Evolutionary conservation across 805 yeast species (phyloP).

Genomic region (Lachancea thermotolerans): DNA sequence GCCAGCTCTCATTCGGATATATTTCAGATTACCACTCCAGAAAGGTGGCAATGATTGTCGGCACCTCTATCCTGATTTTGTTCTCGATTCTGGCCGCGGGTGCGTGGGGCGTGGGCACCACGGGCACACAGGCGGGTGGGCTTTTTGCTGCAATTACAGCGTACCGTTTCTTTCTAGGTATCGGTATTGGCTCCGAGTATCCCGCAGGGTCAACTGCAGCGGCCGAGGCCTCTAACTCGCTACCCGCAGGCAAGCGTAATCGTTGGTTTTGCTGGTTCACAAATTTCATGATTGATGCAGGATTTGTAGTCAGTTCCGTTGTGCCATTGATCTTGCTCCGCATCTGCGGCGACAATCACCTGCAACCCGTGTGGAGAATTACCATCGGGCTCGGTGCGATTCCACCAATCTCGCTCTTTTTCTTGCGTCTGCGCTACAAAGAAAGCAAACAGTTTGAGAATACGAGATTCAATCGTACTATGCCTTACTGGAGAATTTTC

Average conservation of each 20-base stretch:
- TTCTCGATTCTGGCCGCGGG: constrained; percentile 78
- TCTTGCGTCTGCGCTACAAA: constrained; percentile 65
- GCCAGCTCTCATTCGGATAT: constrained; percentile 76
- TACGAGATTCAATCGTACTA: constrained; percentile 56
- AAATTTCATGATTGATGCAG: constrained; percentile 77
- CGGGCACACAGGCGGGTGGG: constrained; percentile 57
- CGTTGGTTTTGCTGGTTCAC: constrained; percentile 88
- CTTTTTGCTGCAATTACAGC: constrained; percentile 76
- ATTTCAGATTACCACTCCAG: constrained; percentile 75
- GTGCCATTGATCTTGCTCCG: constrained; percentile 81
- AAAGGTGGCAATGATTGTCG: constrained; percentile 74
- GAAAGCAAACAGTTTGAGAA: constrained; percentile 70
- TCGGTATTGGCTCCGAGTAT: constrained; percentile 92
- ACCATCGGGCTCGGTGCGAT: constrained; percentile 86
- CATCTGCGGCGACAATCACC: constrained; percentile 66
- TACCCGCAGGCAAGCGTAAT: constrained; percentile 80
- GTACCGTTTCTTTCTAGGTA: constrained; percentile 81
- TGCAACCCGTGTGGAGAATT: constrained; percentile 86
- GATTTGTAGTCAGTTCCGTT: constrained; percentile 77
- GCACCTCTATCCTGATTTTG: constrained; percentile 66
- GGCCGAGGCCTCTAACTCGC: constrained; percentile 76
- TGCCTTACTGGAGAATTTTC: constrained; percentile 61
- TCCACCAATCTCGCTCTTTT: constrained; percentile 73
- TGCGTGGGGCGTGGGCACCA: constrained; percentile 68
- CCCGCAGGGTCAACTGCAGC: constrained; percentile 92